These are phyloP conservation scores for Backusella sp. DNA, from an alignment of 192 early-diverging fungal species.

Conservation along the genomic window DNA sequence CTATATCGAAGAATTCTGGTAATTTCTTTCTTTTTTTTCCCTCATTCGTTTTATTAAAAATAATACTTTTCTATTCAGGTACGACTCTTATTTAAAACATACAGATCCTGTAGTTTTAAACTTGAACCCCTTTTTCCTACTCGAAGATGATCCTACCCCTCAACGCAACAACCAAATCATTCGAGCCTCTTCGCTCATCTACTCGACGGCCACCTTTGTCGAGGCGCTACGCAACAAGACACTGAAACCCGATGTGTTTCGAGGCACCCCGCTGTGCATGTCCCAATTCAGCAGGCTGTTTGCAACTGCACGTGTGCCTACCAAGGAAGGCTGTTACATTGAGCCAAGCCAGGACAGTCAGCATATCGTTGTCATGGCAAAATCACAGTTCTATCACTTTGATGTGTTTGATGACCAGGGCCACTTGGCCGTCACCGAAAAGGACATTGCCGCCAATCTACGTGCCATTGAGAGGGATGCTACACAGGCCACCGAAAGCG, in stretches of 20 bases:
- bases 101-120: slow-evolving; percentile 46
- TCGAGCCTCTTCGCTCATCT: slow-evolving; percentile 69
- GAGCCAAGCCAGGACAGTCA: slow-evolving; percentile 20
- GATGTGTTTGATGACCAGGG: slow-evolving; percentile 62
- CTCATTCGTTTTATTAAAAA: background rate
- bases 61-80: slow-evolving; percentile 15
- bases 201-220: slow-evolving; percentile 65
- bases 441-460: slow-evolving; percentile 69
- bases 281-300: slow-evolving; percentile 76
- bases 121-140: slow-evolving; percentile 45
- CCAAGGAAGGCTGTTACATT: slow-evolving; percentile 40
- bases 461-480: slow-evolving; percentile 57
- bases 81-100: slow-evolving; percentile 44
- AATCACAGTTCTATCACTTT: slow-evolving; percentile 77
- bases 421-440: slow-evolving; percentile 48
- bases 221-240: slow-evolving; percentile 52
- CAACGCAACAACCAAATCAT: slow-evolving; percentile 58
- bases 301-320: slow-evolving; percentile 74
- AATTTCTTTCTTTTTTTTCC: background rate
- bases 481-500: slow-evolving; percentile 42
- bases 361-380: slow-evolving; percentile 66
- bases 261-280: slow-evolving; percentile 69
- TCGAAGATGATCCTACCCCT: slow-evolving; percentile 48
- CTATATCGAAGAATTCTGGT: slow-evolving; percentile 52
- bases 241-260: slow-evolving; percentile 63